Evolutionary conservation across 768 basidiomycete genomes (phyloP), one percentile per base, ranked within the genome.

Genomic region (Vararia minispora): DNA sequence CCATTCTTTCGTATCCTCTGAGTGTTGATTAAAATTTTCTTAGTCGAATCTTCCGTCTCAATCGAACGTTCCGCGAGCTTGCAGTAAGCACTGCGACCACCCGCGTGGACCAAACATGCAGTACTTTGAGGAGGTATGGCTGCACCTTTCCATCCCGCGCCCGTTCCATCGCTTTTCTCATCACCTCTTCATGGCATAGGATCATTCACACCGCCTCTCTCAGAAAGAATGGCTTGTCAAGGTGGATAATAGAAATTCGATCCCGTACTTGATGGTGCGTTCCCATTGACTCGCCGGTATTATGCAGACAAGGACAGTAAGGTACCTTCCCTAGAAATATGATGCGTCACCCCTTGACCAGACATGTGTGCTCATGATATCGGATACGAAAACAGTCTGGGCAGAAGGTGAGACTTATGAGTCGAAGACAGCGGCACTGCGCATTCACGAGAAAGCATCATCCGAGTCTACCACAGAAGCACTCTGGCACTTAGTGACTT

Each of bases 381-480:
- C 85, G 9, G 84, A 87, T 56, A 86, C 80, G 10, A 81, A 72
- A 53, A 65, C 60, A 17, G 76, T 77, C 8, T 88, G 81, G 82
- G 66, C 63, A 11, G 85, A 88, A 75, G 78, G 84, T 82, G 46
- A 38, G 39, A 28, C 23, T 43, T 14, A 9, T 36, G n/a, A n/a
- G n/a, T n/a, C n/a, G n/a, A n/a, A n/a, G n/a, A n/a, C n/a, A n/a
- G n/a, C n/a, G n/a, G n/a, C n/a, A n/a, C n/a, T n/a, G n/a, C n/a
- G n/a, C n/a, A n/a, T n/a, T n/a, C n/a, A n/a, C n/a, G n/a, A n/a
- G n/a, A n/a, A n/a, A n/a, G n/a, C n/a, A n/a, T n/a, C n/a, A n/a
- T n/a, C n/a, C n/a, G n/a, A n/a, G n/a, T n/a, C n/a, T n/a, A n/a
- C n/a, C n/a, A n/a, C n/a, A n/a, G n/a, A n/a, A n/a, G n/a, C n/a